Evolutionary conservation across 176 grass and related monocot species (phyloP).

Genomic region (Zoysia japonica): DNA sequence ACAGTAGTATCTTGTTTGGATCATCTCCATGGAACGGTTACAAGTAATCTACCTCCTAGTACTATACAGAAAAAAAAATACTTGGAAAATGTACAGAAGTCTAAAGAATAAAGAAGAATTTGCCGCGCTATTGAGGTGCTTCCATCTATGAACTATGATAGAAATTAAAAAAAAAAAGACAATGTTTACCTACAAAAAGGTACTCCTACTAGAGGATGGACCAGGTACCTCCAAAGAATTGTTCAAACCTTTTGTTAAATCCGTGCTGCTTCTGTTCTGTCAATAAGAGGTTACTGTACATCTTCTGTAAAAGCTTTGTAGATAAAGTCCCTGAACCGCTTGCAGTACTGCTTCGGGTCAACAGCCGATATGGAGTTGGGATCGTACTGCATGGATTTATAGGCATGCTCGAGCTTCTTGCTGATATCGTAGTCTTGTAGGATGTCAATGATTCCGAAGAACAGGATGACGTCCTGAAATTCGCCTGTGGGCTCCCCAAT

Average conservation of each 20-base stretch:
- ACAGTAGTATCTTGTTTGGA: conserved; percentile 25
- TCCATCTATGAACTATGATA: conserved; percentile 25
- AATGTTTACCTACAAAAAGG: conserved; percentile 22
- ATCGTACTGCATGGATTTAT: conserved; percentile 82
- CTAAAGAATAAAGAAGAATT: conserved; percentile 19
- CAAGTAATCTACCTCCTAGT: conserved; percentile 23
- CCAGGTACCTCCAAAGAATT: neutral
- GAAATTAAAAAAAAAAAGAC: neutral
- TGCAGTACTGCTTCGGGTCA: conserved; percentile 72
- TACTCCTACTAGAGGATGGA: neutral
- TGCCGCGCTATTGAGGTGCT: neutral
- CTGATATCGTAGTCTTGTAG: conserved; percentile 90
- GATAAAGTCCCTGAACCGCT: conserved; percentile 83
- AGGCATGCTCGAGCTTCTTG: conserved; percentile 90
- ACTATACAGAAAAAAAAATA: conserved; percentile 13
- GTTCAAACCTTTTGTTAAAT: neutral
- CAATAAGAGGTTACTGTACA: conserved; percentile 1
- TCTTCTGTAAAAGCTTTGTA: conserved; percentile 69
- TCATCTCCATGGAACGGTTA: conserved; percentile 25
- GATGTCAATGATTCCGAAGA: conserved; percentile 94
- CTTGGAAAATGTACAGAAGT: conserved; percentile 32
- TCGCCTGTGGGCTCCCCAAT: conserved; percentile 77
- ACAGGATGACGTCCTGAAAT: conserved; percentile 67
- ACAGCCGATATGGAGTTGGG: conserved; percentile 82
- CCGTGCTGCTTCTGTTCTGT: neutral